A percentile compares a stretch with the other conserved stretches of the same genome.
Evolutionary conservation across 441 rosid species (phyloP).

Genomic region (Dalechampia spathulata): DNA sequence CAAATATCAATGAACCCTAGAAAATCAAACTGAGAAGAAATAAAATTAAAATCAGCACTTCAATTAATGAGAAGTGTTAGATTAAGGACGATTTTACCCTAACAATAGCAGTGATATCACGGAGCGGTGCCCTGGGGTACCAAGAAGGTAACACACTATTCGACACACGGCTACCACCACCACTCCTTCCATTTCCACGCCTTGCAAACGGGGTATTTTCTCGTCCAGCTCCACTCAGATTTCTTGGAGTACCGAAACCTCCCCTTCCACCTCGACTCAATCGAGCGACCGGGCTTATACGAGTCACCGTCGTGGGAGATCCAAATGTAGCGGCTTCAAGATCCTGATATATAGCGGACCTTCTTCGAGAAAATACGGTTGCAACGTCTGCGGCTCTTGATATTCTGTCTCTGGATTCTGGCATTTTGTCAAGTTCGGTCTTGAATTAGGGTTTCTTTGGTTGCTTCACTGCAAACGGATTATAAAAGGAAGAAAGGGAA

Average conservation of each 20-base stretch:
- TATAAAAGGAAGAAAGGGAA: background rate
- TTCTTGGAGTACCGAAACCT: conserved; percentile 34
- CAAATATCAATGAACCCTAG: too few species aligned
- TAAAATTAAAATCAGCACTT: too few species aligned
- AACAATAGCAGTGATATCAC: conserved; percentile 51
- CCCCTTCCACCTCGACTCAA: too few species aligned
- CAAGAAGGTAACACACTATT: conserved; percentile 51
- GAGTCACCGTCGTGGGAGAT: conserved; percentile 16
- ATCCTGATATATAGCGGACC: conserved; percentile 27
- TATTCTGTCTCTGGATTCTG: conserved; percentile 63
- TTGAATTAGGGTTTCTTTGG: too few species aligned
- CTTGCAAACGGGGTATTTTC: conserved; percentile 34
- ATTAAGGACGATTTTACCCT: conserved; percentile 33
- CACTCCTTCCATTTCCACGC: conserved; percentile 17
- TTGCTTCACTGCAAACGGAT: background rate
- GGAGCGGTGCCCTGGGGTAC: conserved; percentile 83
- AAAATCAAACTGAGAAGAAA: too few species aligned
- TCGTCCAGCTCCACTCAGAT: conserved; percentile 26
- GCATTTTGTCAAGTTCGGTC: too few species aligned
- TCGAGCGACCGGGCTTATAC: conserved; percentile 1
- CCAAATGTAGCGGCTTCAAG: conserved; percentile 15
- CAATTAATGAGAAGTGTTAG: too few species aligned
- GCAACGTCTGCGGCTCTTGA: conserved; percentile 47
- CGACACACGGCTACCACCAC: background rate
- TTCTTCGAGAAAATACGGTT: conserved; percentile 31